Evolutionary conservation across 495 filamentous ascomycete genomes (phyloP), one percentile per base, ranked within the genome.

Genomic region (Aspergillus diversus): DNA sequence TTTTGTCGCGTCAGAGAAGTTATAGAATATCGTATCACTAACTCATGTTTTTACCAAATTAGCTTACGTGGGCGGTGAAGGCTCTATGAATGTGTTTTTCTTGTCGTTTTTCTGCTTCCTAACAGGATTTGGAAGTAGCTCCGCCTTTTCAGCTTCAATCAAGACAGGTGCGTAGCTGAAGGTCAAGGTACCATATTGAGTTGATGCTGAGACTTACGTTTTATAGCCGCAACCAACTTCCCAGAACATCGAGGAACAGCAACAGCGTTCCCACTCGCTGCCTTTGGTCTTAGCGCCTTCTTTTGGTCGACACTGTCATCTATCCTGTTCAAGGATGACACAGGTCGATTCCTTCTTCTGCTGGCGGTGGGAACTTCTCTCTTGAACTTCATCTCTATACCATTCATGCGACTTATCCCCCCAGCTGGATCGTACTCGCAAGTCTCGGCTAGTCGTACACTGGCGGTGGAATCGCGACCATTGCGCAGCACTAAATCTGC

Each of bases 281-380:
- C 91, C 5, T 97, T 98, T 73, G 95, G 95, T 31, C 81, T 99
- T 34, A 97, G 94, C 76, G 95, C 95, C 52, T 92, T 98, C 73
- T 96, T 98, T 83, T 99, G 97, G 80, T 90, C 95, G 16, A 80
- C 86, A 17, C 75, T 93, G 27, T 91, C 93, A 4, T 83, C 84
- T 37, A 66, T 94, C 51, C 81, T 92, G 54, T 96, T 97, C 76
- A 92, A 93, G 32, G 91, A 91, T 52, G 86, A 94, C 65, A 96
- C 91, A 8, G 85, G 87, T 49, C 81, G 82, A 37, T 93, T 97
- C 68, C 83, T 99, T 47, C 80, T 93, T 42, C 73, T 97, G 16
- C 81, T 99, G 31, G 87, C 93, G 3, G 73, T 86, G 57, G 93
- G 91, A n/a, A 97, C 94, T 13, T 91, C 87, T 55, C 69, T 79